A percentile compares a stretch with the other conserved stretches of the same genome.
Conservation (phyloP, 78 protist genomes). For the Reticulomyxa filosa region DNA sequence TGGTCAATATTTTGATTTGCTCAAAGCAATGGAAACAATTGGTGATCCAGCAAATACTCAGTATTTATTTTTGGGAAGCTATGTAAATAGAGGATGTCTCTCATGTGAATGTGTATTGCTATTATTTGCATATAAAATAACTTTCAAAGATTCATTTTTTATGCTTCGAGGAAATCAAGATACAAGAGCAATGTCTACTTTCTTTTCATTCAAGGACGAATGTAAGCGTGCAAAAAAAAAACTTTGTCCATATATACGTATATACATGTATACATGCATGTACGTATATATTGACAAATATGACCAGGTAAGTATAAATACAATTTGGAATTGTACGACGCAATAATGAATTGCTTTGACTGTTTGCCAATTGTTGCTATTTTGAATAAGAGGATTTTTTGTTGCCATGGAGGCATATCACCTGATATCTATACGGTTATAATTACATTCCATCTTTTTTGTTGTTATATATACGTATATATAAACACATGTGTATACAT, state of each 20-base stretch:
- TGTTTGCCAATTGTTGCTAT: conserved; percentile 78
- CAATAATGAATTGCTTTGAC: conserved; percentile 55
- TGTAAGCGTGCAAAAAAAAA: conserved; percentile 24
- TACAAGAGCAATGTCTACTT: conserved; percentile 74
- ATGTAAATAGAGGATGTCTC: conserved; percentile 84
- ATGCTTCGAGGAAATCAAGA: conserved; percentile 92
- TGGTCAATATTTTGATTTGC: conserved; percentile 71
- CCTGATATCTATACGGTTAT: conserved; percentile 61
- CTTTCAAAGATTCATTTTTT: conserved; percentile 53
- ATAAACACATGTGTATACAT: neutral
- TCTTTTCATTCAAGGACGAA: conserved; percentile 81
- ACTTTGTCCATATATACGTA: neutral
- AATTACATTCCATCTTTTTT: neutral
- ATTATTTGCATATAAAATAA: conserved; percentile 54
- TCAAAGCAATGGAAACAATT: conserved; percentile 41
- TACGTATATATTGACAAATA: neutral
- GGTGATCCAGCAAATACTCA: conserved; percentile 43
- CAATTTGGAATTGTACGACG: conserved; percentile 53
- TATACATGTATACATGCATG: neutral
- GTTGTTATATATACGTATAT: neutral
- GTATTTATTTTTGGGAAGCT: conserved; percentile 67
- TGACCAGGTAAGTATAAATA: conserved; percentile 53
- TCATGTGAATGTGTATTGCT: conserved; percentile 31
- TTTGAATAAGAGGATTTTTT: conserved; percentile 60
- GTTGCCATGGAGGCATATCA: conserved; percentile 92